Conservation (phyloP, 2,329 filamentous ascomycete genomes). For the Cercospora citrullina region DNA sequence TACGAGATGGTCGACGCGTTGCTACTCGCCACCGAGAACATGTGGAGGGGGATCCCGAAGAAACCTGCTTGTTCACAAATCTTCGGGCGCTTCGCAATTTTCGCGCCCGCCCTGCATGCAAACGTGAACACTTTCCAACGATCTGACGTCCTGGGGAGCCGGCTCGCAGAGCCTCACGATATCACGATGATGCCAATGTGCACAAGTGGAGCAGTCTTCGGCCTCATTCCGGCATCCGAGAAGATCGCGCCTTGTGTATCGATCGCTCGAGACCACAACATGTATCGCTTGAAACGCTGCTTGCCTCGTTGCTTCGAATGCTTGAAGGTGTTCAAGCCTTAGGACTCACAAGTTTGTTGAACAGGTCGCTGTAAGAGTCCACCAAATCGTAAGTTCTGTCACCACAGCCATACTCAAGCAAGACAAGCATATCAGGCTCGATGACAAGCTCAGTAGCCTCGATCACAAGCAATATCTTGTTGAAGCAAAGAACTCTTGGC, state of each 20-base stretch:
- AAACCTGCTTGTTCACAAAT: background rate
- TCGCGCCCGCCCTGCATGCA: background rate
- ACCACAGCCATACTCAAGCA: background rate
- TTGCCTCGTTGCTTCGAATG: background rate
- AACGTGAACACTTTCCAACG: background rate
- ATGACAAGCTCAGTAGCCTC: background rate
- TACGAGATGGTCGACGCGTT: background rate
- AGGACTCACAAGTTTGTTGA: background rate
- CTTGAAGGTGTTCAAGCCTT: background rate
- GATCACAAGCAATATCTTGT: constrained; percentile 10
- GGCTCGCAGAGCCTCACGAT: background rate
- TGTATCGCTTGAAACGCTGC: background rate
- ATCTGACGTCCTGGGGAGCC: background rate
- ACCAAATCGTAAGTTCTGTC: background rate
- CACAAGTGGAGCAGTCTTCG: constrained; percentile 3
- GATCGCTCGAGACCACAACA: background rate
- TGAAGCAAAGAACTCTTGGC: constrained; percentile 4
- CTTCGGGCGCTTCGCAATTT: background rate
- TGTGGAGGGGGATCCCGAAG: background rate
- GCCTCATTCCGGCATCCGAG: constrained; percentile 1
- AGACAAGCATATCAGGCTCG: background rate
- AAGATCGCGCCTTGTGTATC: background rate
- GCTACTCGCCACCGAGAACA: background rate
- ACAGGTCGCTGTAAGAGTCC: background rate
- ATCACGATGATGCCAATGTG: constrained; percentile 5